Evolutionary conservation across 352 stramenopile genomes (phyloP).

Genomic region (Phytophthora fragariae): DNA sequence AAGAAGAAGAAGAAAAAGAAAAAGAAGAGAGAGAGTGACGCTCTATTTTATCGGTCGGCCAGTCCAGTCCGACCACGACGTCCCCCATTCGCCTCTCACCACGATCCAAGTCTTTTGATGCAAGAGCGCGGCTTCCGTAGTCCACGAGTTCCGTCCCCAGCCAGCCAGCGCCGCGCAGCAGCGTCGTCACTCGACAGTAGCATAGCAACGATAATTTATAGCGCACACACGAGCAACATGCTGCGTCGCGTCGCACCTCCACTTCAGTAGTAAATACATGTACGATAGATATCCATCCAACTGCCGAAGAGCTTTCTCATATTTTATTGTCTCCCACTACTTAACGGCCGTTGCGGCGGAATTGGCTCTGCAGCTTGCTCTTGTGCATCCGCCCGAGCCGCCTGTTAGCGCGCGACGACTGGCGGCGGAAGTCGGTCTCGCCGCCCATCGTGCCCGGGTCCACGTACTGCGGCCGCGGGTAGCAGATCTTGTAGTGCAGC

Average conservation of each 20-base stretch:
- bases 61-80: slow-evolving; percentile 2
- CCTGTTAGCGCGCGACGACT: slow-evolving; percentile 63
- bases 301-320: slow-evolving; percentile 8
- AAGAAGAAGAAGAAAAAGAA: not conserved
- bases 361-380: slow-evolving; percentile 56
- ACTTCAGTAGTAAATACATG: slow-evolving; percentile 24
- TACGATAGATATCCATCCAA: slow-evolving; percentile 24
- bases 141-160: slow-evolving; percentile 3
- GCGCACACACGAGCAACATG: slow-evolving; percentile 26
- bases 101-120: slow-evolving; percentile 9
- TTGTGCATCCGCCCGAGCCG: slow-evolving; percentile 52
- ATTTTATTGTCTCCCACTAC: slow-evolving; percentile 7
- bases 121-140: slow-evolving; percentile 9
- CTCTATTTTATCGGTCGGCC: slow-evolving; percentile 18
- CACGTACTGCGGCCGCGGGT: slow-evolving; percentile 79
- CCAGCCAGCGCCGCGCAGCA: slow-evolving; percentile 3
- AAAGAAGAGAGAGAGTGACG: not conserved
- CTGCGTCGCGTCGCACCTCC: slow-evolving; percentile 1
- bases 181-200: slow-evolving; percentile 21
- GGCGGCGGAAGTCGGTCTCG: slow-evolving; percentile 72
- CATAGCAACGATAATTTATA: slow-evolving; percentile 49
- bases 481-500: slow-evolving; percentile 88
- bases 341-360: slow-evolving; percentile 42
- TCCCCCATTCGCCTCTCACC: not conserved
- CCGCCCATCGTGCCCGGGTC: slow-evolving; percentile 81